A percentile compares a stretch with the other conserved stretches of the same genome.
These are phyloP conservation scores for Nicotiana attenuata DNA, from an alignment of 257 asterid genomes.

Conservation along the genomic window DNA sequence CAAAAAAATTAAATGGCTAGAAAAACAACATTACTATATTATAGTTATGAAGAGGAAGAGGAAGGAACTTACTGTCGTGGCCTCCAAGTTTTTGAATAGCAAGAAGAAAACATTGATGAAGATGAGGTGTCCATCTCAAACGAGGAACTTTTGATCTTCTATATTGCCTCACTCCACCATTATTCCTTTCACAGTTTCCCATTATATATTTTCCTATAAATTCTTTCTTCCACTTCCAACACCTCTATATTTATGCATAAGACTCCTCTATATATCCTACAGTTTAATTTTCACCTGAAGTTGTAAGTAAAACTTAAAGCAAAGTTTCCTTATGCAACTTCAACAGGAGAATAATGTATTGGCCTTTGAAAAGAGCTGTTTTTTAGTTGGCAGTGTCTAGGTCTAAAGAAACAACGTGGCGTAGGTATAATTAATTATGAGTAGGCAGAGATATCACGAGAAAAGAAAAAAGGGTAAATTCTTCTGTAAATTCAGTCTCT, in stretches of 20 bases:
- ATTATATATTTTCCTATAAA: neutral
- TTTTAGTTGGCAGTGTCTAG: neutral
- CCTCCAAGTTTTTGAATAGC: conserved; percentile 42
- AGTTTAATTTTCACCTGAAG: neutral
- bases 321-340: neutral
- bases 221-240: neutral
- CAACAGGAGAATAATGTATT: neutral
- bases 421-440: neutral
- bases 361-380: neutral
- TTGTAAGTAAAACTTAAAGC: too few species aligned
- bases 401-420: neutral
- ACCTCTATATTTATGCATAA: too few species aligned
- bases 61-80: conserved; percentile 23
- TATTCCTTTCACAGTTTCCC: neutral
- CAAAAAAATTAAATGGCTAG: too few species aligned
- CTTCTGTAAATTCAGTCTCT: neutral
- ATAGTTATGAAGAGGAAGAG: neutral
- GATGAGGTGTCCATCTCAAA: conserved; percentile 42
- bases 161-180: conserved; percentile 30
- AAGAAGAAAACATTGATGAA: conserved; percentile 34
- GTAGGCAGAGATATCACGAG: neutral
- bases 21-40: too few species aligned
- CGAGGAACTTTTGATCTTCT: conserved; percentile 33
- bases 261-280: neutral
- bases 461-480: neutral